phyloP scores from a whole-genome alignment of 2,329 filamentous ascomycete genomes.

The Plectosphaerella sp. region DNA sequence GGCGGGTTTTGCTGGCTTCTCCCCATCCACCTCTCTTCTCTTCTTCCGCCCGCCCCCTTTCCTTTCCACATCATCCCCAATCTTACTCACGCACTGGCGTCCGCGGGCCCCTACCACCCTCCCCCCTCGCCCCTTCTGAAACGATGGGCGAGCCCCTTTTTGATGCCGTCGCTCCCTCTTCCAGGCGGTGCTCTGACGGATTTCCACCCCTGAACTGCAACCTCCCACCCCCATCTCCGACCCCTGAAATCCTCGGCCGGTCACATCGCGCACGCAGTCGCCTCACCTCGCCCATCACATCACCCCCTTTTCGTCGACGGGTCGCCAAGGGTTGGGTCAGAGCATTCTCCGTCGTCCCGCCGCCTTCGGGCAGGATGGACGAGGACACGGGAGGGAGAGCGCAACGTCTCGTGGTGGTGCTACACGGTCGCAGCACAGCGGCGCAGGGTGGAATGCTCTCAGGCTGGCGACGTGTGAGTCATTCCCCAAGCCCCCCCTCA shows the following conservation, averaged over 20 bases:
- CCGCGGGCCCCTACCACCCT: conserved; percentile 4
- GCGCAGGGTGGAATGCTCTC: background rate
- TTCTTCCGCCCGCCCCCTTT: conserved; percentile 5
- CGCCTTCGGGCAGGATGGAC: no score
- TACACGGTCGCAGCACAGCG: background rate
- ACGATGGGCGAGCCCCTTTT: conserved; percentile 12
- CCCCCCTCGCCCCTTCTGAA: conserved; percentile 9
- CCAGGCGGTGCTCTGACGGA: background rate
- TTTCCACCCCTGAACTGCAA: background rate
- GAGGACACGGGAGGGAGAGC: no score
- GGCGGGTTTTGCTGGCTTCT: background rate
- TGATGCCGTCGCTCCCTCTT: conserved; percentile 8
- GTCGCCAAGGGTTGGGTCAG: no score
- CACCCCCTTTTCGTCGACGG: no score
- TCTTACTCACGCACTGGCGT: conserved; percentile 1
- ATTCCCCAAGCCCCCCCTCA: conserved; percentile 7
- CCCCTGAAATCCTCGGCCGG: background rate
- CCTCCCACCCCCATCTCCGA: background rate
- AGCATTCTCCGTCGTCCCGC: no score
- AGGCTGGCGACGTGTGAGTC: conserved; percentile 12
- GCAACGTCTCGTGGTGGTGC: background rate
- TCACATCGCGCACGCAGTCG: background rate
- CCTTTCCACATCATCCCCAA: background rate
- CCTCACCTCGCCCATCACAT: no score
- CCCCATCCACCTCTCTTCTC: conserved; percentile 1